Evolutionary conservation across 306 rosid genomes (phyloP).

Genomic region (Dryas drummondii): DNA sequence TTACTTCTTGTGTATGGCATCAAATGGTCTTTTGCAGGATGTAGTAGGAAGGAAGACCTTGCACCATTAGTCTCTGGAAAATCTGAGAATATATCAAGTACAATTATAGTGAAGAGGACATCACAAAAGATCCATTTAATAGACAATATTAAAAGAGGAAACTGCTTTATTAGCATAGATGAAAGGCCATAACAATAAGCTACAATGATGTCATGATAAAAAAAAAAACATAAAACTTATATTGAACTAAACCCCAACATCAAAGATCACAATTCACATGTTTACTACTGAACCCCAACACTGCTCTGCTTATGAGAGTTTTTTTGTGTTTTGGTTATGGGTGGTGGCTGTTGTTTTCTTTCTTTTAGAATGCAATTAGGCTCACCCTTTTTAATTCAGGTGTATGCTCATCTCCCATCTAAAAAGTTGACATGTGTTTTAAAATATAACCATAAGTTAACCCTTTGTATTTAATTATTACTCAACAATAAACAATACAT

Average conservation of each 20-base stretch:
- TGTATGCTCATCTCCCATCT: no score
- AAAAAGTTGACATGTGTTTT: no score
- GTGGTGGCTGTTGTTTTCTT: no score
- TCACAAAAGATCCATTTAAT: background rate
- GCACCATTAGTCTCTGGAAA: constrained; percentile 89
- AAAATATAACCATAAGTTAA: no score
- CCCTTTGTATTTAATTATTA: no score
- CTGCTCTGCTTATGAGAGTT: no score
- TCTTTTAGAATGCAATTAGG: no score
- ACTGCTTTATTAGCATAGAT: background rate
- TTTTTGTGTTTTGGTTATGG: no score
- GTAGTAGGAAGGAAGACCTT: constrained; percentile 82
- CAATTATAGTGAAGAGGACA: background rate
- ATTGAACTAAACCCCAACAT: background rate
- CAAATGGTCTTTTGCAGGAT: constrained; percentile 57
- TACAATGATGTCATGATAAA: background rate
- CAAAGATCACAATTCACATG: background rate
- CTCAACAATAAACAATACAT: no score
- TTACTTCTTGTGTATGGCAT: constrained; percentile 48
- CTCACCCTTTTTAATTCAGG: no score
- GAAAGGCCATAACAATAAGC: background rate
- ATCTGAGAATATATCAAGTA: constrained; percentile 30
- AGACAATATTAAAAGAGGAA: background rate
- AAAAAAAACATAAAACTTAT: background rate
- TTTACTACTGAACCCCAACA: no score